A percentile compares a stretch with the other conserved stretches of the same genome.
Conservation (phyloP, 129 eudicot genomes). For the Smallanthus sonchifolius region DNA sequence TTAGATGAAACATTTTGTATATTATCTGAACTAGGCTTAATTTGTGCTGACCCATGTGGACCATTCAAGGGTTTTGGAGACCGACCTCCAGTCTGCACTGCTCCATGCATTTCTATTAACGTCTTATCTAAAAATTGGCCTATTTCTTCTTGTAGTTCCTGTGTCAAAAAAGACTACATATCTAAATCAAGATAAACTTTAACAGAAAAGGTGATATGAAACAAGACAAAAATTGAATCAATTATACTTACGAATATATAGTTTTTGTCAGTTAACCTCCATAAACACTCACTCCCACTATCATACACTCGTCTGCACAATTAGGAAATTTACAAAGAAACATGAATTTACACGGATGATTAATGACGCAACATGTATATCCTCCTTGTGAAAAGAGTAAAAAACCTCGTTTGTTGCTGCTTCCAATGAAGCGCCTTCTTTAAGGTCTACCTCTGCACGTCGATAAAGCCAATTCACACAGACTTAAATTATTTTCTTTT, state of each 20-base stretch:
- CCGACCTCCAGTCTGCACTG: slow-evolving; percentile 70
- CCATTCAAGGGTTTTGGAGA: slow-evolving; percentile 75
- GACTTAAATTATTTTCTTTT: slow-evolving; percentile 42
- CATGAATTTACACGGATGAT: slow-evolving; percentile 95
- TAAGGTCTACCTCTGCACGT: slow-evolving; percentile 64
- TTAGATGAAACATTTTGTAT: slow-evolving; percentile 68
- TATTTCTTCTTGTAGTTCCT: slow-evolving; percentile 79
- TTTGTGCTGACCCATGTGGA: slow-evolving; percentile 47
- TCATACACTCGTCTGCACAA: slow-evolving; percentile 86
- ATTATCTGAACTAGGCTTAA: slow-evolving; percentile 64
- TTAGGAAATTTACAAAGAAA: slow-evolving; percentile 65
- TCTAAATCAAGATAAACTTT: neutral
- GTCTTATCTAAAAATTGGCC: slow-evolving; percentile 52
- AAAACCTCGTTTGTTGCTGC: slow-evolving; percentile 66
- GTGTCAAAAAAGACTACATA: slow-evolving; percentile 26
- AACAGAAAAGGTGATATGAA: neutral
- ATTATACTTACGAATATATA: slow-evolving; percentile 56
- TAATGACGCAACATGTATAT: slow-evolving; percentile 81
- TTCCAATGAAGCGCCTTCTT: slow-evolving; percentile 46
- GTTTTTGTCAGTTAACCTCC: slow-evolving; percentile 85
- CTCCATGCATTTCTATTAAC: slow-evolving; percentile 58
- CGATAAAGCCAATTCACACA: slow-evolving; percentile 82
- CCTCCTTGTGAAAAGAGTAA: slow-evolving; percentile 82
- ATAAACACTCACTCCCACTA: slow-evolving; percentile 53
- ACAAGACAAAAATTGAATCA: neutral